These are phyloP conservation scores for Pistacia integerrima DNA, from an alignment of 345 rosid genomes.

Conservation along the genomic window DNA sequence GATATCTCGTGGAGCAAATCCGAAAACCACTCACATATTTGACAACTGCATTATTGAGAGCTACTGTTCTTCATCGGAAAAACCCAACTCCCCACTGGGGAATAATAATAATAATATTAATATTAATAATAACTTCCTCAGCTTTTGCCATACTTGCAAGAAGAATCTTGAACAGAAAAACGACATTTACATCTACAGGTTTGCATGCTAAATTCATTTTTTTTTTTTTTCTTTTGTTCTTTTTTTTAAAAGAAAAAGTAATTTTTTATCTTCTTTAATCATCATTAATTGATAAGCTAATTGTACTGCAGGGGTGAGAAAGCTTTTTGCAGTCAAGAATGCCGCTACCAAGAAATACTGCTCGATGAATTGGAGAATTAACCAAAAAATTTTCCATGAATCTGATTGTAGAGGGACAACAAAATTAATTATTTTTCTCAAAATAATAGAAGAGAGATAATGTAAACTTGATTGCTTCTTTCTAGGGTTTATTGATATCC, in stretches of 20 bases:
- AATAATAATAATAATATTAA: not conserved
- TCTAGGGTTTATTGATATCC: too few relatives aligned
- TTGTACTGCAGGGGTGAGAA: constrained; percentile 71
- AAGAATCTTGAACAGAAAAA: constrained; percentile 62
- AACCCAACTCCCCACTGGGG: constrained; percentile 13
- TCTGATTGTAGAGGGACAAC: constrained; percentile 16
- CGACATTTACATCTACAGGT: constrained; percentile 88
- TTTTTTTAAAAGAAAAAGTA: not conserved
- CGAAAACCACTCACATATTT: constrained; percentile 79
- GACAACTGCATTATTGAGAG: constrained; percentile 69
- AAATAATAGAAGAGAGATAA: too few relatives aligned
- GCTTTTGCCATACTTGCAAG: constrained; percentile 70
- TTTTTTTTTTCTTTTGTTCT: not conserved
- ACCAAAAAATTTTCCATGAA: not conserved
- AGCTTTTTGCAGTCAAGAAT: constrained; percentile 80
- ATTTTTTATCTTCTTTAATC: not conserved
- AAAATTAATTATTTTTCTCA: not conserved
- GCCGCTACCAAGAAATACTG: constrained; percentile 75
- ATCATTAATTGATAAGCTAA: not conserved
- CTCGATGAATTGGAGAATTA: constrained; percentile 48
- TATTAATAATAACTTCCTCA: constrained; percentile 38
- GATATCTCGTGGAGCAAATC: constrained; percentile 71
- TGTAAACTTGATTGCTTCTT: constrained; percentile 12
- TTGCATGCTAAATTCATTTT: not conserved
- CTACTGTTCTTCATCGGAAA: constrained; percentile 24